Evolutionary conservation across 352 stramenopile species (phyloP).

Genomic region (Pythium diclinum): DNA sequence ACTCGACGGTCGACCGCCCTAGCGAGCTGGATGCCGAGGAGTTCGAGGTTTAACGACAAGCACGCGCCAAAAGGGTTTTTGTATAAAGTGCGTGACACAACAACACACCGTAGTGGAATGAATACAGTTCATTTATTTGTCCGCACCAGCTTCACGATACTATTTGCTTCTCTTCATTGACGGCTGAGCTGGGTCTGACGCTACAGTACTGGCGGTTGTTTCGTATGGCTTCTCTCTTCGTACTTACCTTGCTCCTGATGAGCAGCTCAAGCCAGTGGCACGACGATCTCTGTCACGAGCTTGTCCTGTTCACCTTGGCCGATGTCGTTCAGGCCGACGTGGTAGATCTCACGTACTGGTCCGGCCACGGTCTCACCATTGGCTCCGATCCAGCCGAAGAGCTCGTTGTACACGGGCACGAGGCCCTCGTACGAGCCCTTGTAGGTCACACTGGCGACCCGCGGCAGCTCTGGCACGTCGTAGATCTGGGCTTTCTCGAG

Average conservation of each 20-base stretch:
- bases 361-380: constrained; percentile 9
- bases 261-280: constrained; percentile 10
- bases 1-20: constrained; percentile 17
- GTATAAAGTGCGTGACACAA: neutral
- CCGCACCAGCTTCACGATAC: neutral
- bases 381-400: constrained; percentile 14
- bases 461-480: constrained; percentile 24
- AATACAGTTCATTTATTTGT: constrained; percentile 12
- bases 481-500: constrained; percentile 24
- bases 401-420: constrained; percentile 26
- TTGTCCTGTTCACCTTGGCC: constrained; percentile 1
- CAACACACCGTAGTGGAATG: constrained; percentile 2
- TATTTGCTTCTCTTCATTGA: neutral
- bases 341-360: constrained; percentile 21
- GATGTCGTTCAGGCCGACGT: constrained; percentile 4
- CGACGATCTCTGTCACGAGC: constrained; percentile 13
- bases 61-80: neutral
- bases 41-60: constrained; percentile 21
- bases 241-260: too few relatives aligned
- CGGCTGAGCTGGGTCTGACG: too few relatives aligned
- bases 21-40: constrained; percentile 20
- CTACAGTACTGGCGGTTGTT: too few relatives aligned
- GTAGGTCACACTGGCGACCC: constrained; percentile 38
- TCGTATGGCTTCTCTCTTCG: neutral
- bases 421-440: constrained; percentile 30